These are phyloP conservation scores for Clausena lansium DNA, from an alignment of 345 rosid species.

Conservation along the genomic window DNA sequence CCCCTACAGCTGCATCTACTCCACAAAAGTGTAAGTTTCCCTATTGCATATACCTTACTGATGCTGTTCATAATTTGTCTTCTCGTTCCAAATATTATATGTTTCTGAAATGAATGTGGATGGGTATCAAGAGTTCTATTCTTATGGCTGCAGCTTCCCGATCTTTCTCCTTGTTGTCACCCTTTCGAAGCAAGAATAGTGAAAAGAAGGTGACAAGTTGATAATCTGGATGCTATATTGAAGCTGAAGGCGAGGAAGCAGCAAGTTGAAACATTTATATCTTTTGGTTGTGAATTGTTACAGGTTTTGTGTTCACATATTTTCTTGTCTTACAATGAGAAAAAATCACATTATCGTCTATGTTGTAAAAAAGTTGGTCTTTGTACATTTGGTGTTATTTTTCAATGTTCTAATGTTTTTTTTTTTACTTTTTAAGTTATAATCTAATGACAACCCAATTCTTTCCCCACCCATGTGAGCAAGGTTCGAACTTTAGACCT, in stretches of 20 bases:
- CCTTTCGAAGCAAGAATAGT: constrained; percentile 74
- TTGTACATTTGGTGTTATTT: constrained; percentile 16
- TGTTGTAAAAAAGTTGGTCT: constrained; percentile 12
- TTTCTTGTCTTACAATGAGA: constrained; percentile 2
- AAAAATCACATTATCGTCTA: background rate
- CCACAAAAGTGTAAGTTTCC: constrained; percentile 67
- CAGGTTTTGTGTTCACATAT: constrained; percentile 1
- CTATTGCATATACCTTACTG: background rate
- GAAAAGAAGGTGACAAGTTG: constrained; percentile 52
- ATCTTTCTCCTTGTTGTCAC: constrained; percentile 66
- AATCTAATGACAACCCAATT: no score
- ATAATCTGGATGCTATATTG: constrained; percentile 8
- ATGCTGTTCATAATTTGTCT: constrained; percentile 9
- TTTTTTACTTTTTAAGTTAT: background rate
- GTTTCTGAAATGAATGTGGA: background rate
- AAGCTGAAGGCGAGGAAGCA: constrained; percentile 16
- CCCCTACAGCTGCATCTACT: constrained; percentile 47
- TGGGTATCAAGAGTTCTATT: background rate
- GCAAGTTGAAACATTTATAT: constrained; percentile 7
- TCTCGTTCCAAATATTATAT: background rate
- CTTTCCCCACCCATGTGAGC: no score
- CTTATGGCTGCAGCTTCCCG: constrained; percentile 61
- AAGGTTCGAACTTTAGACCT: no score
- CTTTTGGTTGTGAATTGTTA: constrained; percentile 14
- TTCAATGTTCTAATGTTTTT: background rate